A percentile compares a stretch with the other conserved stretches of the same genome.
phyloP scores from a whole-genome alignment of 805 yeast genomes.

The Grigorovia transvaalensis region DNA sequence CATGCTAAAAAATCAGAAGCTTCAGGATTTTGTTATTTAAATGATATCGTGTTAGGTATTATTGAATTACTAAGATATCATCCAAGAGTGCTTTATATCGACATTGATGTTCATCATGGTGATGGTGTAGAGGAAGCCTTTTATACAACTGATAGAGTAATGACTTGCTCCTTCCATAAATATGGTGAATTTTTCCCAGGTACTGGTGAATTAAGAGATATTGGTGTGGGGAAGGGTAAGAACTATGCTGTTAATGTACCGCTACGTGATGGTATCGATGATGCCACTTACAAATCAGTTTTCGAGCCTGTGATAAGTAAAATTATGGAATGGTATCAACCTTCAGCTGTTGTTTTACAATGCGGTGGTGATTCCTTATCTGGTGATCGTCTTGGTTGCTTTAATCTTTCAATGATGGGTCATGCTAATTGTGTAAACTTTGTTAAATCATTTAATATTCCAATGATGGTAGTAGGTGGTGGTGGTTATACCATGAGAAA shows the following conservation, averaged over 20 bases:
- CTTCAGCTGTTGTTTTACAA: constrained; percentile 88
- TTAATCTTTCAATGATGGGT: constrained; percentile 82
- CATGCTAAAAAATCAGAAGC: constrained; percentile 95
- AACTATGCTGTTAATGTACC: constrained; percentile 88
- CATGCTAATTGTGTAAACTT: constrained; percentile 93
- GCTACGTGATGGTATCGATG: constrained; percentile 89
- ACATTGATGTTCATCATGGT: constrained; percentile 93
- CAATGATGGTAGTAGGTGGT: constrained; percentile 88
- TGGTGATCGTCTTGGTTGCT: constrained; percentile 88
- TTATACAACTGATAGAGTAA: constrained; percentile 86
- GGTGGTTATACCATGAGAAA: constrained; percentile 97
- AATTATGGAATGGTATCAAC: constrained; percentile 83
- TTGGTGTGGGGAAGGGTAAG: constrained; percentile 82
- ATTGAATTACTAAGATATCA: constrained; percentile 77
- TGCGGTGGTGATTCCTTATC: constrained; percentile 97
- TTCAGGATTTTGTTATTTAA: constrained; percentile 88
- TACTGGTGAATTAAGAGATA: constrained; percentile 85
- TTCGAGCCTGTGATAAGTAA: constrained; percentile 84
- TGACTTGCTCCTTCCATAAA: constrained; percentile 94
- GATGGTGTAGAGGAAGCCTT: constrained; percentile 98
- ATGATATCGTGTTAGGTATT: constrained; percentile 86
- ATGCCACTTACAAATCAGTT: constrained; percentile 64
- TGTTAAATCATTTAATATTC: constrained; percentile 80
- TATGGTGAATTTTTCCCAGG: constrained; percentile 97
- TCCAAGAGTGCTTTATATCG: constrained; percentile 87